These are phyloP conservation scores for Amanita thiersii DNA, from an alignment of 768 basidiomycete species.

Conservation along the genomic window DNA sequence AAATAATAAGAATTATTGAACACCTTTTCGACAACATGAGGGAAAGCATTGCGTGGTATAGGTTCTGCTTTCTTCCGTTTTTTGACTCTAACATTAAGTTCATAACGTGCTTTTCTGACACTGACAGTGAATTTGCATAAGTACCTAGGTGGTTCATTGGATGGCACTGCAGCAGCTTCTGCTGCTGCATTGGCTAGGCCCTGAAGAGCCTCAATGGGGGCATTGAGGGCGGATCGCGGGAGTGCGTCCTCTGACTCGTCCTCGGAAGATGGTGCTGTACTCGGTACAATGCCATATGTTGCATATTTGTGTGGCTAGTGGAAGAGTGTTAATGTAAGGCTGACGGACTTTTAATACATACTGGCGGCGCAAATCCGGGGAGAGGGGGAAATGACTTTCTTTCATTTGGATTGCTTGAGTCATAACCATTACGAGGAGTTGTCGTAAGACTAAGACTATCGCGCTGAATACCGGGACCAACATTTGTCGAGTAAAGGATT, in stretches of 20 bases:
- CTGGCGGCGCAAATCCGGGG: conserved; percentile 88
- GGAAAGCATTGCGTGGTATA: conserved; percentile 78
- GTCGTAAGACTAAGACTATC: too few species aligned
- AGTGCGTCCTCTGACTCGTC: conserved; percentile 89
- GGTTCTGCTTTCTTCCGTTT: conserved; percentile 83
- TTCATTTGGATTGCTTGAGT: conserved; percentile 22
- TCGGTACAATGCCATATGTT: conserved; percentile 83
- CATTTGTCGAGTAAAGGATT: conserved; percentile 24
- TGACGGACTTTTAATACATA: conserved; percentile 31
- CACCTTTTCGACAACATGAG: conserved; percentile 85
- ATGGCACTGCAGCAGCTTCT: conserved; percentile 80
- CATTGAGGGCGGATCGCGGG: conserved; percentile 75
- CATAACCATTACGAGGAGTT: conserved; percentile 32
- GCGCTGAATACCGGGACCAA: conserved; percentile 23
- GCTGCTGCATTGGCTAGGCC: conserved; percentile 93
- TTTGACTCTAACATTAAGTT: conserved; percentile 45
- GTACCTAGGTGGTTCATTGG: conserved; percentile 57
- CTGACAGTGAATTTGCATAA: conserved; percentile 36
- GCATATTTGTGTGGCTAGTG: conserved; percentile 81
- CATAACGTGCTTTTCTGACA: conserved; percentile 4
- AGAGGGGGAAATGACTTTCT: conserved; percentile 67
- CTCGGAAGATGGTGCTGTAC: conserved; percentile 78
- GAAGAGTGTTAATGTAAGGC: conserved; percentile 12
- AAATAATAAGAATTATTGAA: conserved; percentile 6
- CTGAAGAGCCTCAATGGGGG: conserved; percentile 91